Conservation (phyloP, 192 early-diverging fungal species). For the Funneliformis mosseae region DNA sequence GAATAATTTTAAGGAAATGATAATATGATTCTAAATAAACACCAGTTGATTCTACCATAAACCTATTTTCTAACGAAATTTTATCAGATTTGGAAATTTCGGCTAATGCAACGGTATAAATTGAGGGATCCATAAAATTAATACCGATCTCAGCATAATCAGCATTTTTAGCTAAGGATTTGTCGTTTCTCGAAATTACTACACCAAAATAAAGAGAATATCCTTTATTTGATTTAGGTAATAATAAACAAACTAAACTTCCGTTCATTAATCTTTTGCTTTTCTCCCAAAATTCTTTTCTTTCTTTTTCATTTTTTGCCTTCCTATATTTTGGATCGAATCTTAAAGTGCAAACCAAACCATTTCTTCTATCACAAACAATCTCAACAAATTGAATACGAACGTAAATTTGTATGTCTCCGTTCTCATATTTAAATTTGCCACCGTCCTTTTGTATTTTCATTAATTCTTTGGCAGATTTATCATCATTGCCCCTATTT, state of each 20-base stretch:
- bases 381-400: constrained; percentile 44
- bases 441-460: constrained; percentile 35
- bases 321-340: constrained; percentile 18
- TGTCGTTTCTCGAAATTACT: constrained; percentile 35
- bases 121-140: constrained; percentile 35
- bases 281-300: constrained; percentile 51
- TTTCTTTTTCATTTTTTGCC: not conserved
- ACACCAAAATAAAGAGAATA: constrained; percentile 36
- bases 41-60: constrained; percentile 44
- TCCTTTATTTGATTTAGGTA: constrained; percentile 20
- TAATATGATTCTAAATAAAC: constrained; percentile 45
- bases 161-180: constrained; percentile 32
- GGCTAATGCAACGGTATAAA: constrained; percentile 33
- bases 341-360: constrained; percentile 28
- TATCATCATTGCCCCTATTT: constrained; percentile 22
- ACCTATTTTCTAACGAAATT: not conserved
- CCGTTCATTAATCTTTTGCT: constrained; percentile 47
- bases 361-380: constrained; percentile 29
- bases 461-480: not conserved
- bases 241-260: constrained; percentile 45
- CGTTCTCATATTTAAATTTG: constrained; percentile 23
- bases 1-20: constrained; percentile 42
- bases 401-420: constrained; percentile 44
- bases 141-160: constrained; percentile 33
- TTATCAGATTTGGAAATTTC: not conserved